A percentile compares a stretch with the other conserved stretches of the same genome.
These are phyloP conservation scores for Diaporthe sp. DNA, from an alignment of 2,329 filamentous ascomycete genomes.

Conservation along the genomic window DNA sequence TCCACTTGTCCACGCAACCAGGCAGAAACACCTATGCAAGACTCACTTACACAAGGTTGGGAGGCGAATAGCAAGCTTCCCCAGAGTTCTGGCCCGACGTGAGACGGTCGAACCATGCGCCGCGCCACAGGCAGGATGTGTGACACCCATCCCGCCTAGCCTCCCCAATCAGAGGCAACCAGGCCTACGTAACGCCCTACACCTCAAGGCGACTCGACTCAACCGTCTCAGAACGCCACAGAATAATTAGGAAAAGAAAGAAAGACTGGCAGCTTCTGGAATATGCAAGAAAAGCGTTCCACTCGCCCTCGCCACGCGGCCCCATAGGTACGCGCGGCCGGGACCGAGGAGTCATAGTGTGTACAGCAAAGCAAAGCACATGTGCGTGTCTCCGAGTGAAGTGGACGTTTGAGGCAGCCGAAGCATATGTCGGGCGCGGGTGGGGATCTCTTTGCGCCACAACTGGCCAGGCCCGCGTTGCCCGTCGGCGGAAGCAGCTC, in stretches of 20 bases:
- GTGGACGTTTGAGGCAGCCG: background rate
- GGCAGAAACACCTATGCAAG: slow-evolving; percentile 3
- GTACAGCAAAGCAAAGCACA: too few species aligned
- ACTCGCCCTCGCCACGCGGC: slow-evolving; percentile 21
- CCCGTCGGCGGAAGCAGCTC: slow-evolving; percentile 2
- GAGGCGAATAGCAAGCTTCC: slow-evolving; percentile 14
- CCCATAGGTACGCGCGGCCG: slow-evolving; percentile 17
- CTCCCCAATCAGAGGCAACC: slow-evolving; percentile 7
- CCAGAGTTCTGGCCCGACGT: background rate
- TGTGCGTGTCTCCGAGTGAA: background rate
- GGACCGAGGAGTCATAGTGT: slow-evolving; percentile 31
- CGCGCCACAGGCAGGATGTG: slow-evolving; percentile 24
- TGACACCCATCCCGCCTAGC: slow-evolving; percentile 14
- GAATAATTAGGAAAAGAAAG: background rate
- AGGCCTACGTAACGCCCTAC: slow-evolving; percentile 28
- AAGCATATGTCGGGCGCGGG: background rate
- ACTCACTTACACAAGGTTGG: slow-evolving; percentile 3
- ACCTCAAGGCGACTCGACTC: background rate
- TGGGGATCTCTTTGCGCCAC: slow-evolving; percentile 18
- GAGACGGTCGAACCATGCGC: slow-evolving; percentile 29
- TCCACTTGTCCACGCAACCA: slow-evolving; percentile 3
- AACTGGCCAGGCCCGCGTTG: slow-evolving; percentile 1
- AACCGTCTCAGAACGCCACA: background rate
- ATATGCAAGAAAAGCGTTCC: background rate
- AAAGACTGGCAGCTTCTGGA: slow-evolving; percentile 1